Conservation (phyloP, 2,329 filamentous ascomycete genomes). For the Pyrenochaeta sp. region DNA sequence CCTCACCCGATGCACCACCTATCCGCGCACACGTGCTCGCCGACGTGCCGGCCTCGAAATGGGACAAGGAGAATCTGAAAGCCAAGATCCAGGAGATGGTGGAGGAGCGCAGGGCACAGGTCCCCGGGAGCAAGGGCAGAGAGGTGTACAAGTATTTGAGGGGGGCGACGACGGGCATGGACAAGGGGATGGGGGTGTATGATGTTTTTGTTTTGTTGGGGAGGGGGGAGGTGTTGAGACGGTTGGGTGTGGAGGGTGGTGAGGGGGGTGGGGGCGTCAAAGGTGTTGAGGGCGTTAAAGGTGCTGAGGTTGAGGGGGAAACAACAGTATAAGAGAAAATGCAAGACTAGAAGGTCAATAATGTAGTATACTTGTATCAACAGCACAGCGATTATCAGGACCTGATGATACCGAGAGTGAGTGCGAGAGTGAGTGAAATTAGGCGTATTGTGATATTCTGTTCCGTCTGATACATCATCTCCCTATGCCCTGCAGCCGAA, state of each 20-base stretch:
- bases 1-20: conserved; percentile 23
- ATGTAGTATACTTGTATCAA: too few species aligned
- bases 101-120: conserved; percentile 28
- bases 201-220: conserved; percentile 47
- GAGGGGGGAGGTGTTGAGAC: conserved; percentile 36
- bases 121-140: conserved; percentile 34
- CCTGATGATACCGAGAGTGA: too few species aligned
- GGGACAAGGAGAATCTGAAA: conserved; percentile 35
- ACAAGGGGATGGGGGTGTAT: conserved; percentile 44
- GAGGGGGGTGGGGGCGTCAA: neutral
- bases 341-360: too few species aligned
- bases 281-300: neutral
- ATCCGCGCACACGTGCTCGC: conserved; percentile 23
- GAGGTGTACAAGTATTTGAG: conserved; percentile 45
- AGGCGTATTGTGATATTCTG: too few species aligned
- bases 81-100: conserved; percentile 35
- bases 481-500: too few species aligned
- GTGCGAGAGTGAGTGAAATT: too few species aligned
- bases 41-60: conserved; percentile 24
- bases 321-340: too few species aligned
- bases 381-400: too few species aligned
- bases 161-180: conserved; percentile 36
- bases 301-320: too few species aligned
- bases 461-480: too few species aligned
- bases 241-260: conserved; percentile 30